phyloP scores from a whole-genome alignment of 176 grass and related monocot genomes.

The Luzula sylvatica region DNA sequence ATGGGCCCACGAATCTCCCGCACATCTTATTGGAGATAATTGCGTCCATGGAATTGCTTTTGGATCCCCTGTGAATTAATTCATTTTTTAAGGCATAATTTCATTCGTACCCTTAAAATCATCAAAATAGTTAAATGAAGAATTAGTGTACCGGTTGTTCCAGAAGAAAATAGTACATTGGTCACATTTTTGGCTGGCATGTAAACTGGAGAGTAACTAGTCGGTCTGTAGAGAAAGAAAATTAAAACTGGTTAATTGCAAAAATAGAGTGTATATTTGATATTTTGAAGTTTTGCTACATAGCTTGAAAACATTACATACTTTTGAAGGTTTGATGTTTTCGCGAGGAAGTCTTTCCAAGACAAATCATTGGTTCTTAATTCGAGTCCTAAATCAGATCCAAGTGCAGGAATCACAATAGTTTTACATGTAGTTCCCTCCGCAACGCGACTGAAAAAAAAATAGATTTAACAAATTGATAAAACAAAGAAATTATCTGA shows the following conservation, averaged over 20 bases:
- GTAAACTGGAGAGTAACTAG: constrained; percentile 55
- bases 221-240: constrained; percentile 28
- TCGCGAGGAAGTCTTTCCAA: constrained; percentile 73
- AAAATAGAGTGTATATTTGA: background rate
- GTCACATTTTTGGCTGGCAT: constrained; percentile 44
- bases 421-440: constrained; percentile 60
- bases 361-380: constrained; percentile 65
- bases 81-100: constrained; percentile 17
- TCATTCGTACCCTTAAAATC: background rate
- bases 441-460: constrained; percentile 49
- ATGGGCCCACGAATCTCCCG: constrained; percentile 76
- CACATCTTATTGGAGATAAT: constrained; percentile 63
- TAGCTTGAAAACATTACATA: constrained; percentile 2
- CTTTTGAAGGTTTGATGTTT: constrained; percentile 34
- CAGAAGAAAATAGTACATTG: constrained; percentile 96
- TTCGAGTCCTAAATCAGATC: constrained; percentile 40
- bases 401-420: constrained; percentile 59
- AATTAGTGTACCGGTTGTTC: constrained; percentile 71
- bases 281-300: background rate
- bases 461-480: background rate
- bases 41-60: constrained; percentile 97
- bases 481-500: constrained; percentile 1
- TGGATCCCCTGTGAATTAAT: constrained; percentile 58
- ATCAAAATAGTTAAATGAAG: background rate
- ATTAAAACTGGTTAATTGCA: constrained; percentile 1